Evolutionary conservation across 805 yeast genomes (phyloP).

Genomic region (Lachancea mirantina): DNA sequence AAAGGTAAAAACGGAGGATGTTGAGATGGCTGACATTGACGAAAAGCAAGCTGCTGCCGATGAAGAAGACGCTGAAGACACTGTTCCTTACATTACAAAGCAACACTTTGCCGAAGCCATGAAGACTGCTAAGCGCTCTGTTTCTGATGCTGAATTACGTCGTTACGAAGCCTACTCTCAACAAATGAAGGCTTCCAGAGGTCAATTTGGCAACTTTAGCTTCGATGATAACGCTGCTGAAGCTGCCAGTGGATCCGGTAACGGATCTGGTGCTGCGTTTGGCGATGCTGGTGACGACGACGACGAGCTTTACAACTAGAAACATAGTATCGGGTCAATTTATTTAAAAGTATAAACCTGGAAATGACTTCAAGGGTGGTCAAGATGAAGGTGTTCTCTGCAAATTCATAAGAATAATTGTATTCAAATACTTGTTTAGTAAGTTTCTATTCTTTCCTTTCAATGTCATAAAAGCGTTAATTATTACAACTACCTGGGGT

Average conservation of each 20-base stretch:
- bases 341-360: too few species aligned
- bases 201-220: constrained; percentile 85
- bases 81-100: constrained; percentile 91
- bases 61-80: constrained; percentile 72
- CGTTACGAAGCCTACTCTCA: constrained; percentile 98
- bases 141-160: constrained; percentile 93
- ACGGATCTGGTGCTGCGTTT: constrained; percentile 41
- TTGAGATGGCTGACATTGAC: constrained; percentile 32
- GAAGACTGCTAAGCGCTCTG: constrained; percentile 98
- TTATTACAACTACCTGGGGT: too few species aligned
- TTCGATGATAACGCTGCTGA: constrained; percentile 50
- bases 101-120: constrained; percentile 97
- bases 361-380: too few species aligned
- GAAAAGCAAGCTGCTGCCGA: constrained; percentile 36
- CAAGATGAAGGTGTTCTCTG: too few species aligned
- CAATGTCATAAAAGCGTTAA: too few species aligned
- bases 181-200: constrained; percentile 92
- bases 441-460: too few species aligned
- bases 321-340: too few species aligned
- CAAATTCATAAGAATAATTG: too few species aligned
- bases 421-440: too few species aligned
- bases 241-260: constrained; percentile 19
- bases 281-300: constrained; percentile 42
- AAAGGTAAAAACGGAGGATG: constrained; percentile 39
- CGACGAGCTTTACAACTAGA: constrained; percentile 54